Percentiles rank a stretch among this genome's conserved stretches.
phyloP scores from a whole-genome alignment of 495 filamentous ascomycete species.

The Penicillium argentinense region DNA sequence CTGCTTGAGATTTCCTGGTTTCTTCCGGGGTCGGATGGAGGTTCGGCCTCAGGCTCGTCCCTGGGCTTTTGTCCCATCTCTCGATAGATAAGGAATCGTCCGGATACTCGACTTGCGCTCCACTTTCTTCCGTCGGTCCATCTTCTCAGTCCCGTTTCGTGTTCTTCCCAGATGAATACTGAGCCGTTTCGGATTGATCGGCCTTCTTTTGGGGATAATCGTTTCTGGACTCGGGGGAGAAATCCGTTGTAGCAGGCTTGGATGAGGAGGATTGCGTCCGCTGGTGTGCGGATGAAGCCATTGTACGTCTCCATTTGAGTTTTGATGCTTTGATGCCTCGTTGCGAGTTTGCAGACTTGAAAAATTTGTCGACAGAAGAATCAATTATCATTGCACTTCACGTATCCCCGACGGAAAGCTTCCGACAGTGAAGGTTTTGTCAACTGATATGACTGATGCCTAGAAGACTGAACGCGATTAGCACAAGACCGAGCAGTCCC shows the following conservation, averaged over 20 bases:
- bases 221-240: background rate
- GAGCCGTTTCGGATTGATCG: background rate
- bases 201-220: background rate
- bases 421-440: too few relatives aligned
- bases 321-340: too few relatives aligned
- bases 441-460: too few relatives aligned
- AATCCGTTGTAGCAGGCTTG: background rate
- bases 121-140: conserved; percentile 1
- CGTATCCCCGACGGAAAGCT: too few relatives aligned
- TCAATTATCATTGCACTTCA: too few relatives aligned
- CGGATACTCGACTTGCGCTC: background rate
- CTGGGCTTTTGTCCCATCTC: background rate
- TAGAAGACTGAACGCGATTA: too few relatives aligned
- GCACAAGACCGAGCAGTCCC: too few relatives aligned
- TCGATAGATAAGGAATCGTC: background rate
- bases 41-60: background rate
- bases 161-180: background rate
- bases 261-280: background rate
- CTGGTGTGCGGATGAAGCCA: background rate
- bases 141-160: conserved; percentile 1
- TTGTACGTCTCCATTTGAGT: background rate
- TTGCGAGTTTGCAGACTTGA: too few relatives aligned
- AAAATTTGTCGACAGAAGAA: too few relatives aligned
- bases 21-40: too few relatives aligned
- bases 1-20: background rate